Evolutionary conservation across 2,329 filamentous ascomycete species (phyloP).

Genomic region (Stagonosporopsis rhizophila): DNA sequence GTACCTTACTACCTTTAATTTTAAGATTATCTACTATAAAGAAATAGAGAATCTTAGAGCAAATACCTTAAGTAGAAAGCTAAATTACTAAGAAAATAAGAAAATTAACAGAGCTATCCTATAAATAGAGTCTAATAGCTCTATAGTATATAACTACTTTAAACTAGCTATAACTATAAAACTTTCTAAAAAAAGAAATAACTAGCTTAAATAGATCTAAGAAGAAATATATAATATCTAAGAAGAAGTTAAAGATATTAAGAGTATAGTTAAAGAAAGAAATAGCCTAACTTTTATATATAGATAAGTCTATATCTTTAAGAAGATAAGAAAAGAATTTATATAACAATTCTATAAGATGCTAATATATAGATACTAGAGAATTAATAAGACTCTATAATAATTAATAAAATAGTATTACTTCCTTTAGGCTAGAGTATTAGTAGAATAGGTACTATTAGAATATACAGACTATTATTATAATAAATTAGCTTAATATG

Average conservation of each 20-base stretch:
- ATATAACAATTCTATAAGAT: background rate
- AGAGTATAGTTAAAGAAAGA: background rate
- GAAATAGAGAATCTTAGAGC: constrained; percentile 4
- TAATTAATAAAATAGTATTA: background rate
- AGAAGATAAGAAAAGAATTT: background rate
- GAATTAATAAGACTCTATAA: background rate
- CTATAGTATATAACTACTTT: background rate
- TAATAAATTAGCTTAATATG: background rate
- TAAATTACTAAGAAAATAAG: background rate
- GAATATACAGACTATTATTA: background rate
- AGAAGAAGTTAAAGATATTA: background rate
- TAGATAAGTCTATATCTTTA: background rate
- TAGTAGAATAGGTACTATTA: background rate
- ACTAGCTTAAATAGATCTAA: too few species aligned
- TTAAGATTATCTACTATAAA: constrained; percentile 14
- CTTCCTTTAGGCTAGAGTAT: background rate
- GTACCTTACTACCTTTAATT: constrained; percentile 6
- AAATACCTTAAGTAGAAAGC: background rate
- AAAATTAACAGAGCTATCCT: background rate
- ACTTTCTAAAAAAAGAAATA: background rate
- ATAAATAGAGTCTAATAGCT: background rate
- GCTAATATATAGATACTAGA: background rate
- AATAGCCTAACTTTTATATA: background rate
- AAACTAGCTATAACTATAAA: background rate
- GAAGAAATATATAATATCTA: background rate